Percentiles rank a stretch among this genome's conserved stretches.
Conservation (phyloP, 2,329 filamentous ascomycete genomes). For the Periglandula ipomoeae region DNA sequence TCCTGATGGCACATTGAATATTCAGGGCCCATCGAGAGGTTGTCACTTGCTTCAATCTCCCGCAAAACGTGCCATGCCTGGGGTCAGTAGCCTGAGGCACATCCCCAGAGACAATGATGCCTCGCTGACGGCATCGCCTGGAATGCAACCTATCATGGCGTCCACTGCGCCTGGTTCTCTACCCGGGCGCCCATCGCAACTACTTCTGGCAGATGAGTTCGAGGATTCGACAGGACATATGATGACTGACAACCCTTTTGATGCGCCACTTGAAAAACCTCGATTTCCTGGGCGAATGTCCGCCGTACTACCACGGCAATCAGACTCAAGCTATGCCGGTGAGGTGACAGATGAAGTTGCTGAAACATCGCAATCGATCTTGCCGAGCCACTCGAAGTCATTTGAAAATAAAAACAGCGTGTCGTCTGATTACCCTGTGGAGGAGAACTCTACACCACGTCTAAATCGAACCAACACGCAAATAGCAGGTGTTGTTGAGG, state of each 20-base stretch:
- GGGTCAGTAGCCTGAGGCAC: constrained; percentile 24
- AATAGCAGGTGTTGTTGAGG: not conserved
- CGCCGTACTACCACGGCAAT: constrained; percentile 33
- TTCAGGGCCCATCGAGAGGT: constrained; percentile 33
- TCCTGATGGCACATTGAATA: constrained; percentile 18
- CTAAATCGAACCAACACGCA: not conserved
- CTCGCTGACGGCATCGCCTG: constrained; percentile 20
- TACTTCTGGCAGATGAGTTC: constrained; percentile 27
- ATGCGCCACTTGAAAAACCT: constrained; percentile 25
- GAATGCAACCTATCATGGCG: constrained; percentile 27
- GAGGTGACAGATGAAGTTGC: constrained; percentile 8
- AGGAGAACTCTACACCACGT: not conserved
- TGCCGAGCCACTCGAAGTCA: not conserved
- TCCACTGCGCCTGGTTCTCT: constrained; percentile 19
- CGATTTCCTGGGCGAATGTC: constrained; percentile 37
- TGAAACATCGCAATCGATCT: not conserved
- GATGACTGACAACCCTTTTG: constrained; percentile 23
- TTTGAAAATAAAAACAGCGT: not conserved
- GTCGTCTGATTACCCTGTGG: not conserved
- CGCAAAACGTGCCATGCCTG: constrained; percentile 34
- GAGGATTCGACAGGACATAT: constrained; percentile 9
- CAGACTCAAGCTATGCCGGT: constrained; percentile 28
- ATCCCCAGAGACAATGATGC: constrained; percentile 13
- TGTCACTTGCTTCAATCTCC: constrained; percentile 41
- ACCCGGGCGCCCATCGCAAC: constrained; percentile 23